These are phyloP conservation scores for Aspergillus panamensis DNA, from an alignment of 495 filamentous ascomycete genomes.

Conservation along the genomic window DNA sequence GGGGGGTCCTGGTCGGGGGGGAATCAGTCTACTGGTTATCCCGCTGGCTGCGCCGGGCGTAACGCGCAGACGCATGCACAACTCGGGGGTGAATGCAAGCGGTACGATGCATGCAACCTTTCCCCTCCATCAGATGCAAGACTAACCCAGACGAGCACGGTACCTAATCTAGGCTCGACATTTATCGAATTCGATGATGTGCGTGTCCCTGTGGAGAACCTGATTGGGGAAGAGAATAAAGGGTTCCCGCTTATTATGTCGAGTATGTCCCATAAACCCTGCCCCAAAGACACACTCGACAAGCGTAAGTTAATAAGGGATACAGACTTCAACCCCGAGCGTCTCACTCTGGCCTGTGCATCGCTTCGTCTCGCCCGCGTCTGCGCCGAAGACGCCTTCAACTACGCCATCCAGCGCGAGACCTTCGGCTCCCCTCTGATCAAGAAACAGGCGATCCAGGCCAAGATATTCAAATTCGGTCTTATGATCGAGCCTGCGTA, in stretches of 20 bases:
- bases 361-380: slow-evolving; percentile 44
- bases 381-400: slow-evolving; percentile 48
- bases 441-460: slow-evolving; percentile 43
- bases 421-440: slow-evolving; percentile 50
- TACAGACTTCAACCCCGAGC: slow-evolving; percentile 48
- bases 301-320: neutral
- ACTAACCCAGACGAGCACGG: neutral
- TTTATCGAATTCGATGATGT: slow-evolving; percentile 50
- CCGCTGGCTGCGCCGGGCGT: slow-evolving; percentile 47
- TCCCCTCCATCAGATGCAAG: neutral
- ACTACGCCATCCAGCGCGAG: slow-evolving; percentile 46
- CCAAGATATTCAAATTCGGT: slow-evolving; percentile 49
- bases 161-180: slow-evolving; percentile 35
- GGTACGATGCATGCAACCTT: slow-evolving; percentile 20
- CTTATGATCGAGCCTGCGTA: slow-evolving; percentile 48
- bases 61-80: slow-evolving; percentile 69
- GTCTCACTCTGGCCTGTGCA: slow-evolving; percentile 40
- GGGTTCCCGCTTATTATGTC: slow-evolving; percentile 51
- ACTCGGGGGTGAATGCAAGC: slow-evolving; percentile 57
- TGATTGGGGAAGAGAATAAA: slow-evolving; percentile 45
- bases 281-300: neutral
- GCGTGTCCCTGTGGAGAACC: slow-evolving; percentile 40
- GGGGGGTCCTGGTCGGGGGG: slow-evolving; percentile 44
- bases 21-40: slow-evolving; percentile 52
- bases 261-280: slow-evolving; percentile 24